Conservation (phyloP, 2,329 filamentous ascomycete genomes). For the Botryotinia convoluta region DNA sequence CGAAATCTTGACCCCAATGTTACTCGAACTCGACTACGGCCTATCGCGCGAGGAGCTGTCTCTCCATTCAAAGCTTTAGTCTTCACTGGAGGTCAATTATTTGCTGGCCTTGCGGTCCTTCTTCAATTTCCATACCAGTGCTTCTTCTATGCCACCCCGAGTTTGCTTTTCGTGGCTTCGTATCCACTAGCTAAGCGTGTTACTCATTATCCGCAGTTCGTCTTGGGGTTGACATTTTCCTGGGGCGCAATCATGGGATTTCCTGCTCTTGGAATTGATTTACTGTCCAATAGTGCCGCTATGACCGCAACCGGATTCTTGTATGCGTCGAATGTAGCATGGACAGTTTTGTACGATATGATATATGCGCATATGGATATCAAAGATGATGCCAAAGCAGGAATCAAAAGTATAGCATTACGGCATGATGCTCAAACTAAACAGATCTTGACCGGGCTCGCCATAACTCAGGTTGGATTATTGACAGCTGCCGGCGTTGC, state of each 20-base stretch:
- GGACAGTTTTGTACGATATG: conserved; percentile 90
- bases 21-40: conserved; percentile 69
- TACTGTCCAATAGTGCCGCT: conserved; percentile 63
- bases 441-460: conserved; percentile 67
- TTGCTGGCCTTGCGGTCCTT: conserved; percentile 70
- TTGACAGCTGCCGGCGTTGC: conserved; percentile 68
- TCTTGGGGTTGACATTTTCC: conserved; percentile 81
- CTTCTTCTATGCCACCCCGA: conserved; percentile 75
- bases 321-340: conserved; percentile 76
- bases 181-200: conserved; percentile 85
- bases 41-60: conserved; percentile 76
- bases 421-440: conserved; percentile 78
- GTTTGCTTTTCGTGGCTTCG: conserved; percentile 66
- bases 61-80: conserved; percentile 67
- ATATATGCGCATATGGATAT: conserved; percentile 93
- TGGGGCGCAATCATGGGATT: conserved; percentile 90
- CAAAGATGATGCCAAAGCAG: conserved; percentile 78
- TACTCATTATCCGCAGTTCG: conserved; percentile 82
- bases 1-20: conserved; percentile 82
- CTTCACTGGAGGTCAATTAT: conserved; percentile 72
- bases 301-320: conserved; percentile 65
- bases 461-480: conserved; percentile 64
- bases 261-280: conserved; percentile 74
- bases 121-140: conserved; percentile 73
- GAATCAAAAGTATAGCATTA: conserved; percentile 84